Evolutionary conservation across 2,329 filamentous ascomycete genomes (phyloP).

Genomic region (Hymenoscyphus fraxineus): DNA sequence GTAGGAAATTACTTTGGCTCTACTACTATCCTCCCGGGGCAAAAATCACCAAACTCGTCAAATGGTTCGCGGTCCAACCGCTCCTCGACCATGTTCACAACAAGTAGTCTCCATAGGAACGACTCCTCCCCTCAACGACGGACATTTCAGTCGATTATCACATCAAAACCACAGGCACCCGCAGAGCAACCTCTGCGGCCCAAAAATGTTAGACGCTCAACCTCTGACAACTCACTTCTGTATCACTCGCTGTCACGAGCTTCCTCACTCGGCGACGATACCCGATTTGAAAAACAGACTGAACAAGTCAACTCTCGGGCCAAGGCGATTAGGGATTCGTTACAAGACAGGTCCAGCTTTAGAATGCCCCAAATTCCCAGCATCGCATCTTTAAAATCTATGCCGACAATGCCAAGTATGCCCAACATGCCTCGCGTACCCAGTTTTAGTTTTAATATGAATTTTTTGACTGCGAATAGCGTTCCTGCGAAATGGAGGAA

Average conservation of each 20-base stretch:
- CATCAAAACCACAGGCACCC: constrained; percentile 12
- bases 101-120: constrained; percentile 8
- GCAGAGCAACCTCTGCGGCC: constrained; percentile 16
- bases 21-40: constrained; percentile 18
- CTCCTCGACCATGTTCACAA: constrained; percentile 13
- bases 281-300: constrained; percentile 72
- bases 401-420: constrained; percentile 26
- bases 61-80: constrained; percentile 7
- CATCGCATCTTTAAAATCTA: constrained; percentile 19
- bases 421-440: constrained; percentile 41
- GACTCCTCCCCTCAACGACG: constrained; percentile 10
- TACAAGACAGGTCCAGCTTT: constrained; percentile 74
- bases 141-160: constrained; percentile 17
- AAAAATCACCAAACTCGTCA: constrained; percentile 11
- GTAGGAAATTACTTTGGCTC: constrained; percentile 31
- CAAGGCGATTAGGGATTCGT: constrained; percentile 86
- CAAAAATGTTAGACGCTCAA: constrained; percentile 52
- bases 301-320: constrained; percentile 84
- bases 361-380: constrained; percentile 63
- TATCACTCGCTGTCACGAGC: constrained; percentile 72
- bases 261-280: constrained; percentile 81
- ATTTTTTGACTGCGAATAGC: constrained; percentile 29
- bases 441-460: constrained; percentile 39
- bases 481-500: constrained; percentile 26
- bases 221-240: constrained; percentile 76